Evolutionary conservation across 2,329 filamentous ascomycete species (phyloP), one percentile per base, ranked within the genome.

Genomic region (Aspergillus intermedius): DNA sequence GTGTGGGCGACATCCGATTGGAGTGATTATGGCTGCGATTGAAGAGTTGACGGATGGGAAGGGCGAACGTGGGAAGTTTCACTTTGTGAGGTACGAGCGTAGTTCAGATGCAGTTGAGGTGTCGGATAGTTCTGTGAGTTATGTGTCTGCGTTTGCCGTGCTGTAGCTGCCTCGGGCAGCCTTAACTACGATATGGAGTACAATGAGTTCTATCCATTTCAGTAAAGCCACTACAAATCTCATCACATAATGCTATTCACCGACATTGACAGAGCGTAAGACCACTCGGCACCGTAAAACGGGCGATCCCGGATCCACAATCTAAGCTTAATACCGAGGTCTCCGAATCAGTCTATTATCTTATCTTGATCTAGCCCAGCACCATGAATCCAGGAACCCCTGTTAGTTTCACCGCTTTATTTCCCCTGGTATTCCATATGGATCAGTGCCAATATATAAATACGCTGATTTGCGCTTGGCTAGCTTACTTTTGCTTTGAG

Each of bases 1-100:
- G 0, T 98, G 93, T 62, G 93, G 93, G 3, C 78, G 91, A 44
- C 93, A 98, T 72, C 93, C 93, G 0, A 97, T 98, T 59, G 91
- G 93, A 0, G 85, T 97, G 3, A 80, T 87, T 34, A 90, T 98
- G 88, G 89, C 91, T 0, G 90, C 86, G 0, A 69, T 97, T 51
- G 91, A 96, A 70, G 71, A 76, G 44, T 63, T 88, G 28, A 67
- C 71, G 1, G 63, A 67, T 19, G 70, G 74, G 46, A 40, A 65
- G 8, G 63, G 67, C 53, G 60, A 60, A 46, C 70, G 69, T 49
- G 75, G 81, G 3, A 76, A 66, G 46, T 94, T 97, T 68, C 82
- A 79, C 58, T 89, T 97, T 60, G 77, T 95, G 48, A 77, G 86
- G 60, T 98, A 98, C 67, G 84, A 95, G 64, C 81, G 91, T 51